Base-by-base conservation (phyloP, 2,329 filamentous ascomycete species). In the Neofusicoccum ribis region DNA sequence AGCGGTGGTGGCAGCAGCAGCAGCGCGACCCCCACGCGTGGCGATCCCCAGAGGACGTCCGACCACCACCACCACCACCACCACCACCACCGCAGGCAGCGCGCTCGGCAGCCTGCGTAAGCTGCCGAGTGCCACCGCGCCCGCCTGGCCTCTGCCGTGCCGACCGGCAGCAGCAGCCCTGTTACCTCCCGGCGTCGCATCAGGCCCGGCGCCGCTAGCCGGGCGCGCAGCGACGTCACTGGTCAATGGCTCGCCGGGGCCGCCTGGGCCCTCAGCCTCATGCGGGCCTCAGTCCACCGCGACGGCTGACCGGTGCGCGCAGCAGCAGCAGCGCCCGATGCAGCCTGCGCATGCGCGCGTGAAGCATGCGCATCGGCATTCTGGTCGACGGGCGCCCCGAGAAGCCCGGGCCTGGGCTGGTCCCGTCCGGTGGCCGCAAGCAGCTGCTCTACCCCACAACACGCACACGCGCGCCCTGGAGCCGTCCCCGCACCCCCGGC, bases 21-120 rank as follows among this genome's bases (percentile, higher is more conserved):
- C 23, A 23, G 23, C 11, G 17, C 27, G 56, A 60, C 56, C 56
- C 56, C 56, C 56, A 60, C 56, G 56, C 56, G 56, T 60, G 43
- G 56, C 56, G 43, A 60, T 49, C 27, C 11, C 49, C 36, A 23
- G 36, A 27, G 2, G n/a, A 43, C 17, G 6, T 9, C 15, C 27
- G 31, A 59, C 36, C 39, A 43, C 15, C 20, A 36, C 6, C 14
- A 27, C 52, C 39, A 43, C 15, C 20, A 36, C 6, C 14, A 27
- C 52, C 12, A 31, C 39, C 6, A 15, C 56, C 27, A 11, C 31
- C 20, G 27, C 27, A 31, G 6, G 27, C 27, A 31, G 27, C 27
- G 6, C 27, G 27, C 20, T 58, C 56, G 56, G 56, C 56, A 8
- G 27, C 41, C n/a, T 8, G 41, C 15, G 31, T 27, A 14, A 7